Conservation (phyloP, 2,329 filamentous ascomycete species). For the Alternaria angustiovoidea region DNA sequence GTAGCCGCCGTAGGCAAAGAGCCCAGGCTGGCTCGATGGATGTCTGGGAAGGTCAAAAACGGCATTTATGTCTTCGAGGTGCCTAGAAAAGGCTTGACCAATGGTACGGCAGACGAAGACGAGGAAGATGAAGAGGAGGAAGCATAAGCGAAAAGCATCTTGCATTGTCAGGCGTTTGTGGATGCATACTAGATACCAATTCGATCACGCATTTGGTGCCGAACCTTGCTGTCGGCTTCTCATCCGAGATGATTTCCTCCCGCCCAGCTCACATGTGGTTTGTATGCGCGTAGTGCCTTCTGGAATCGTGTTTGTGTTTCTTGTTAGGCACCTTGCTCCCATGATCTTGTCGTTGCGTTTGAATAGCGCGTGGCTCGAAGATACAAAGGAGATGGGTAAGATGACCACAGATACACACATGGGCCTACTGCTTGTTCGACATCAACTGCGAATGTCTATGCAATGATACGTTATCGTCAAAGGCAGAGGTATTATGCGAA, state of each 20-base stretch:
- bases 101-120: slow-evolving; percentile 24
- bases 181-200: slow-evolving; percentile 31
- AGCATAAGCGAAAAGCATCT: slow-evolving; percentile 10
- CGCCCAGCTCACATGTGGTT: neutral
- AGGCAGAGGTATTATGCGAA: no score
- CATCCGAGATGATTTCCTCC: neutral
- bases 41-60: slow-evolving; percentile 73
- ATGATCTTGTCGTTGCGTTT: neutral
- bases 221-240: neutral
- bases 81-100: slow-evolving; percentile 52
- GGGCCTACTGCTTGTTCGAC: neutral
- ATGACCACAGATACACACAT: neutral
- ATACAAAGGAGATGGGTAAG: no score
- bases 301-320: neutral
- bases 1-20: slow-evolving; percentile 88
- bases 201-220: slow-evolving; percentile 11
- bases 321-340: neutral
- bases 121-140: slow-evolving; percentile 8
- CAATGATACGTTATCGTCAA: neutral
- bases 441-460: neutral
- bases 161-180: slow-evolving; percentile 17
- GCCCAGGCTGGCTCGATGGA: slow-evolving; percentile 85
- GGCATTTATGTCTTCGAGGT: slow-evolving; percentile 90
- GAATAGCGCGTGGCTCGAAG: no score
- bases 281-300: neutral